A percentile compares a stretch with the other conserved stretches of the same genome.
Evolutionary conservation across 2,329 filamentous ascomycete species (phyloP).

Genomic region (Colletotrichum lupini): DNA sequence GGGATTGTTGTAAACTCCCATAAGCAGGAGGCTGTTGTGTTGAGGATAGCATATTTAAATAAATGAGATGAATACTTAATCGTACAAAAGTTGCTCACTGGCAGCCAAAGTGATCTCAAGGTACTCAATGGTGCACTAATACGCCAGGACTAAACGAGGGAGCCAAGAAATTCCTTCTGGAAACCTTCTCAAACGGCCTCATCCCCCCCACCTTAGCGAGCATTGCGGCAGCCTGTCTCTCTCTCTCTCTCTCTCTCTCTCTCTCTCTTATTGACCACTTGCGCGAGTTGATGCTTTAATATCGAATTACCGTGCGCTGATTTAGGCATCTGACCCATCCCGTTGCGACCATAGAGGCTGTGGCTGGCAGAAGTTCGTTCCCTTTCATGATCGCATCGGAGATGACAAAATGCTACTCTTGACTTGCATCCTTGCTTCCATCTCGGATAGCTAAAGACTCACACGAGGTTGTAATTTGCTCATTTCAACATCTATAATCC

Average conservation of each 20-base stretch:
- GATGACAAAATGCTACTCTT: neutral
- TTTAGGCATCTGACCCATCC: neutral
- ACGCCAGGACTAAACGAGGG: neutral
- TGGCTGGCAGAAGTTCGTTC: neutral
- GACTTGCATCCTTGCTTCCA: neutral
- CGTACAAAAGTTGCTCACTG: neutral
- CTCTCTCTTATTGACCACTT: neutral
- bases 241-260: neutral
- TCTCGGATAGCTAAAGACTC: too few relatives aligned
- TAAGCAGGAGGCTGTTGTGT: neutral
- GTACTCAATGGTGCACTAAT: neutral
- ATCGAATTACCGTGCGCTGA: neutral
- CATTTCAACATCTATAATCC: neutral
- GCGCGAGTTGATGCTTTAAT: neutral
- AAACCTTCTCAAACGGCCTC: slow-evolving; percentile 32
- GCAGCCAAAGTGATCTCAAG: neutral
- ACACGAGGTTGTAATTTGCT: neutral
- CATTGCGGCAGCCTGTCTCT: neutral
- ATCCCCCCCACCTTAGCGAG: neutral
- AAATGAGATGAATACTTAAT: neutral
- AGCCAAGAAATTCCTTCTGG: slow-evolving; percentile 6
- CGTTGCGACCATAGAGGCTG: neutral
- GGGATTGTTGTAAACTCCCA: neutral
- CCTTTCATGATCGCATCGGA: neutral
- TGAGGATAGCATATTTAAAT: neutral